Percentiles rank a stretch among this genome's conserved stretches.
Evolutionary conservation across 2,329 filamentous ascomycete species (phyloP).

Genomic region (Xylariaceae sp.): DNA sequence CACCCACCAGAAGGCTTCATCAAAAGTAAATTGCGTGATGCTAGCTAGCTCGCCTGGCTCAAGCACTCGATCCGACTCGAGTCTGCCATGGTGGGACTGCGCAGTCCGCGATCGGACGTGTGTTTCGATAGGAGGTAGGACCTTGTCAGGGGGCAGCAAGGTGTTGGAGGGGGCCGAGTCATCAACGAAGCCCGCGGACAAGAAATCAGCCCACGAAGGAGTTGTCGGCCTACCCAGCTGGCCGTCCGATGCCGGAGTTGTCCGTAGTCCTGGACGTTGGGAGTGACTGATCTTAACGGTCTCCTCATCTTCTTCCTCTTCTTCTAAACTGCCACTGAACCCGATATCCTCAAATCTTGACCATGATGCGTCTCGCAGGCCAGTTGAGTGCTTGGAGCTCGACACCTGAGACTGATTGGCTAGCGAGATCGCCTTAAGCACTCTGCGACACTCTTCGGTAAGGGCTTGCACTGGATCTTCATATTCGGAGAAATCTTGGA

Average conservation of each 20-base stretch:
- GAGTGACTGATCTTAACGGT: slow-evolving; percentile 37
- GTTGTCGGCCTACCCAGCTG: slow-evolving; percentile 77
- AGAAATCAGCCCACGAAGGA: slow-evolving; percentile 96
- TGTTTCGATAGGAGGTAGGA: slow-evolving; percentile 76
- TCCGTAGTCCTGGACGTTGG: slow-evolving; percentile 49
- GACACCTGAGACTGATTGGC: slow-evolving; percentile 79
- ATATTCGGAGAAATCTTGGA: slow-evolving; percentile 80
- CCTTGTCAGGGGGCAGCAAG: slow-evolving; percentile 84
- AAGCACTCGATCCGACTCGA: slow-evolving; percentile 62
- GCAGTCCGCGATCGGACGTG: slow-evolving; percentile 73
- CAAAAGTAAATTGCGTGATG: slow-evolving; percentile 77
- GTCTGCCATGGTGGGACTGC: slow-evolving; percentile 70
- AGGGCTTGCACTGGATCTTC: slow-evolving; percentile 83
- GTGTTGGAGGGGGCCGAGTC: slow-evolving; percentile 61
- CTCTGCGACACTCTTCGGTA: slow-evolving; percentile 89
- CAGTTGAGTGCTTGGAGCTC: slow-evolving; percentile 63
- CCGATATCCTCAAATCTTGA: slow-evolving; percentile 94
- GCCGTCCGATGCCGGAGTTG: slow-evolving; percentile 61
- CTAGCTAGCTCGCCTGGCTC: slow-evolving; percentile 94
- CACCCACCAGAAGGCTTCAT: slow-evolving; percentile 99
- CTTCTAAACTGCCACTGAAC: slow-evolving; percentile 71
- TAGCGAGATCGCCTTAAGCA: slow-evolving; percentile 80
- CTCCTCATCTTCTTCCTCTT: slow-evolving; percentile 62
- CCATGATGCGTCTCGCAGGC: slow-evolving; percentile 83
- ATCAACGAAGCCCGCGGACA: slow-evolving; percentile 87